These are phyloP conservation scores for Phytophthora pistaciae DNA, from an alignment of 352 stramenopile genomes.

Conservation along the genomic window DNA sequence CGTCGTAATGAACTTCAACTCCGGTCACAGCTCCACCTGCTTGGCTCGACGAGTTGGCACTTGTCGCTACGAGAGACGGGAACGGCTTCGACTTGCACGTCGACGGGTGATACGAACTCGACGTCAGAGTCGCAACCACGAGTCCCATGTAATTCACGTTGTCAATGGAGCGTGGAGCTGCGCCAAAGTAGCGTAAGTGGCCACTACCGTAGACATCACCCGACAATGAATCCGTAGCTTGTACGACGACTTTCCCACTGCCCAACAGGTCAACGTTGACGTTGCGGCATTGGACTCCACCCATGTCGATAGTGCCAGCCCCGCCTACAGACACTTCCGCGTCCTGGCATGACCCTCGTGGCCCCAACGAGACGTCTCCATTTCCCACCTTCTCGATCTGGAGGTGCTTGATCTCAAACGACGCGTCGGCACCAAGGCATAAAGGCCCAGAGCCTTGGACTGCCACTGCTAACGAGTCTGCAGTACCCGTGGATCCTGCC, in stretches of 20 bases:
- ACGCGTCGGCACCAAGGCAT: constrained; percentile 19
- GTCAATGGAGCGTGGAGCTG: constrained; percentile 23
- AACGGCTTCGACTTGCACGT: constrained; percentile 16
- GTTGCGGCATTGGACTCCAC: constrained; percentile 26
- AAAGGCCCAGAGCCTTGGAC: constrained; percentile 19
- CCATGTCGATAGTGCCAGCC: constrained; percentile 25
- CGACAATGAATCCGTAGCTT: constrained; percentile 28
- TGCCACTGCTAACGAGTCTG: neutral
- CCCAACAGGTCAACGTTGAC: constrained; percentile 29
- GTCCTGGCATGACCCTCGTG: constrained; percentile 17
- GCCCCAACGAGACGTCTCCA: constrained; percentile 23
- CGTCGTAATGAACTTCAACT: constrained; percentile 1
- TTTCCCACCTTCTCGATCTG: constrained; percentile 19
- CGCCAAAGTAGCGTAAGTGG: constrained; percentile 23
- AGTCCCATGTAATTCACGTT: constrained; percentile 33
- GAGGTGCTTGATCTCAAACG: constrained; percentile 9
- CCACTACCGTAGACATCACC: constrained; percentile 35
- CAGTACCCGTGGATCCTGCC: neutral
- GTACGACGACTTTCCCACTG: constrained; percentile 34
- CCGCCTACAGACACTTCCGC: constrained; percentile 21
- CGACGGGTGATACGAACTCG: constrained; percentile 18
- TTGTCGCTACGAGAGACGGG: neutral
- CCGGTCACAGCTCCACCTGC: neutral
- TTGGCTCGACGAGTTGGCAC: neutral
- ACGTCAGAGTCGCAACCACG: constrained; percentile 10